phyloP scores from a whole-genome alignment of 345 rosid species.

The Sisymbrium altissimum region DNA sequence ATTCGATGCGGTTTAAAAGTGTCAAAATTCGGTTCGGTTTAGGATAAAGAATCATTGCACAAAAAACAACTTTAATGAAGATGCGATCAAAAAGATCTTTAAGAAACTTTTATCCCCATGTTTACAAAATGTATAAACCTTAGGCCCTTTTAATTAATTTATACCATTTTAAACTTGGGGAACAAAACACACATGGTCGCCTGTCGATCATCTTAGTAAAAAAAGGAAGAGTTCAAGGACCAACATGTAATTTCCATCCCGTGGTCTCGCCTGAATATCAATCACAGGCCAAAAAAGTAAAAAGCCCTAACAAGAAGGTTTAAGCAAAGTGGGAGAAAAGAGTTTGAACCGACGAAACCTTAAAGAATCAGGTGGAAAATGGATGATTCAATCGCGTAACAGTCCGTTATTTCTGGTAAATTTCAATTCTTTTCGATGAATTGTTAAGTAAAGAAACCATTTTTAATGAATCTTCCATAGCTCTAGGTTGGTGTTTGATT shows the following conservation, averaged over 20 bases:
- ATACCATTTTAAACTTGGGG: background rate
- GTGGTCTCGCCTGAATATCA: background rate
- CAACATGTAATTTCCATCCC: background rate
- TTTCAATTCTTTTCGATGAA: slow-evolving; percentile 3
- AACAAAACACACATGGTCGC: background rate
- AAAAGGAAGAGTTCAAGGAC: background rate
- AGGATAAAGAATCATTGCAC: no score
- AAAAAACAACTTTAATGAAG: background rate
- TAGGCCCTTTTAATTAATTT: background rate
- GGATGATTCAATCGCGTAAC: background rate
- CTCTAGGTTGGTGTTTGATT: slow-evolving; percentile 7
- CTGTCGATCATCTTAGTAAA: background rate
- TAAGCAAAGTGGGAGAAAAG: slow-evolving; percentile 5
- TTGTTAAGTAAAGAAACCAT: background rate
- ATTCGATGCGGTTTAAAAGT: no score
- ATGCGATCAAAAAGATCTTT: background rate
- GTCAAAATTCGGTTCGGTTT: no score
- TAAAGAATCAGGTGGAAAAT: background rate
- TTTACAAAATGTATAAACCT: background rate
- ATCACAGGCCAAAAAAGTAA: background rate
- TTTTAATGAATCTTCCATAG: slow-evolving; percentile 1
- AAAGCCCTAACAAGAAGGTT: slow-evolving; percentile 4
- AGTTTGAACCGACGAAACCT: slow-evolving; percentile 12
- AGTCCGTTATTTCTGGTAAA: background rate
- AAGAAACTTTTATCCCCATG: no score